Evolutionary conservation across 257 asterid genomes (phyloP).

Genomic region (Nicotiana tabacum): DNA sequence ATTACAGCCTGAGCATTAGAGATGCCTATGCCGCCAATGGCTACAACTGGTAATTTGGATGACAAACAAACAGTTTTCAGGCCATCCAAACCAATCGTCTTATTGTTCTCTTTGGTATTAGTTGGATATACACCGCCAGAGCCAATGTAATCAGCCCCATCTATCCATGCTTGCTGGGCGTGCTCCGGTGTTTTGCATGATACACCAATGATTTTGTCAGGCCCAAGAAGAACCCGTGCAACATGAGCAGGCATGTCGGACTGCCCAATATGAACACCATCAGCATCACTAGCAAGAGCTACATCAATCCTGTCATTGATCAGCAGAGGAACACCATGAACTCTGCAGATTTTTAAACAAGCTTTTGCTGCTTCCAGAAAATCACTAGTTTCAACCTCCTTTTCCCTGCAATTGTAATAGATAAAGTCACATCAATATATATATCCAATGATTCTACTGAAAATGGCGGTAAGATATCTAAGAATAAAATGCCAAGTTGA

Average conservation of each 20-base stretch:
- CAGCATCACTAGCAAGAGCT: slow-evolving; percentile 88
- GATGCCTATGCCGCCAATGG: slow-evolving; percentile 78
- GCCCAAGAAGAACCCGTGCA: slow-evolving; percentile 78
- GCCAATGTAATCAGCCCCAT: slow-evolving; percentile 94
- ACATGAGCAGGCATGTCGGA: slow-evolving; percentile 78
- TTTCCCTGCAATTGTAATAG: slow-evolving; percentile 49
- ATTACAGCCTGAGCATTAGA: slow-evolving; percentile 58
- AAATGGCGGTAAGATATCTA: neutral
- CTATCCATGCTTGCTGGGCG: slow-evolving; percentile 68
- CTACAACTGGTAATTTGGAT: slow-evolving; percentile 89
- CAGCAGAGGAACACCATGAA: slow-evolving; percentile 57
- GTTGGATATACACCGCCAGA: slow-evolving; percentile 91
- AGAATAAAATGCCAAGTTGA: neutral
- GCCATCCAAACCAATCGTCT: slow-evolving; percentile 69
- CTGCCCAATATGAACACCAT: slow-evolving; percentile 91
- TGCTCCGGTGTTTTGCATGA: slow-evolving; percentile 88
- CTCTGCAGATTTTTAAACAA: slow-evolving; percentile 57
- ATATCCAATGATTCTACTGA: neutral
- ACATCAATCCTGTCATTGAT: slow-evolving; percentile 85
- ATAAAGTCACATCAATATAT: neutral
- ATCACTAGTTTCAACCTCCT: slow-evolving; percentile 69
- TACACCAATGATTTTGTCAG: slow-evolving; percentile 80
- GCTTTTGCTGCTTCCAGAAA: slow-evolving; percentile 79
- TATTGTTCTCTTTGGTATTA: slow-evolving; percentile 70
- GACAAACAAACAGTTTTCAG: slow-evolving; percentile 52